Evolutionary conservation across 768 basidiomycete genomes (phyloP).

Genomic region (Nevesoporus exiguus): DNA sequence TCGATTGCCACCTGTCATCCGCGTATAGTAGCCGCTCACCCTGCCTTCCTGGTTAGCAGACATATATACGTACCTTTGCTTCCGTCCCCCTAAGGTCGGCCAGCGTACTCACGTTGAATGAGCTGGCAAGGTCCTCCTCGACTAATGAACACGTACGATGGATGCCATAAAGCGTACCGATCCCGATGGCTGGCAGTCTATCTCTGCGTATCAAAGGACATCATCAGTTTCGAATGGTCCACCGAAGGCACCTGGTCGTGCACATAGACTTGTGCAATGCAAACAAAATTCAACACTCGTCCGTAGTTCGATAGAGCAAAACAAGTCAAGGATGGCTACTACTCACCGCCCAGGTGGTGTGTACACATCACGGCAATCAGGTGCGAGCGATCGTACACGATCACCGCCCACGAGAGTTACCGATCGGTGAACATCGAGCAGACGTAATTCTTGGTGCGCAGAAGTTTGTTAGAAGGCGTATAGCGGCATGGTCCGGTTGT

Average conservation of each 20-base stretch:
- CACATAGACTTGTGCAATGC: neutral
- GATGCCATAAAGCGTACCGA: too few species aligned
- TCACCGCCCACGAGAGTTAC: neutral
- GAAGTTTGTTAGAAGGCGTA: neutral
- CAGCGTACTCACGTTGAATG: too few species aligned
- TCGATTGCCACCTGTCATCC: conserved; percentile 1
- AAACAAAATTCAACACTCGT: neutral
- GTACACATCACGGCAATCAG: neutral
- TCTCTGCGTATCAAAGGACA: neutral
- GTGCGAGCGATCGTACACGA: neutral
- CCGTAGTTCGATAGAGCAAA: neutral
- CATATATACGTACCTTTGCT: neutral
- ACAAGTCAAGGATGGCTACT: neutral
- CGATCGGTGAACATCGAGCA: neutral
- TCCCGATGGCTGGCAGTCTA: too few species aligned
- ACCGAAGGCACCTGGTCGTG: neutral
- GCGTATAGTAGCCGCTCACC: too few species aligned
- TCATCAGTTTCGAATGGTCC: too few species aligned
- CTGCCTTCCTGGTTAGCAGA: neutral
- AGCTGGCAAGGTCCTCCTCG: neutral
- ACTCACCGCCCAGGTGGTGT: neutral
- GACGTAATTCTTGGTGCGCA: neutral
- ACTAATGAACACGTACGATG: neutral
- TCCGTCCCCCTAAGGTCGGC: neutral
- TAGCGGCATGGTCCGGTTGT: neutral